These are phyloP conservation scores for Fusarium solani-melongenae DNA, from an alignment of 2,329 filamentous ascomycete species.

Conservation along the genomic window DNA sequence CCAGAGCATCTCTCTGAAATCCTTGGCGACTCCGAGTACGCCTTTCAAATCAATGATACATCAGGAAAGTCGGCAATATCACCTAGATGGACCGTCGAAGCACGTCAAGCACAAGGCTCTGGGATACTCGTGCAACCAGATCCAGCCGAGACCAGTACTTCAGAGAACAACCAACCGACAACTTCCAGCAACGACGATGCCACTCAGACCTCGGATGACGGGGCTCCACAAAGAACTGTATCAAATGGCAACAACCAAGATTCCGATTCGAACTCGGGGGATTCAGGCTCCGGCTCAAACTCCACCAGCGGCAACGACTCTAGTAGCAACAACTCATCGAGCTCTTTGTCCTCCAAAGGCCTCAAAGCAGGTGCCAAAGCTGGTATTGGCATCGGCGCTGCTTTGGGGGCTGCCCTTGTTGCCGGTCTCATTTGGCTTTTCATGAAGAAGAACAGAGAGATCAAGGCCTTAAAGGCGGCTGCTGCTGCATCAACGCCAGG, in stretches of 20 bases:
- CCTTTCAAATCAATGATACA: not conserved
- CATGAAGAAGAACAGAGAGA: not conserved
- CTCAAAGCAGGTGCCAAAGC: not conserved
- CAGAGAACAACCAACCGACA: not conserved
- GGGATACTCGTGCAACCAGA: not conserved
- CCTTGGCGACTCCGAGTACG: not conserved
- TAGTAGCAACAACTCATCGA: not conserved
- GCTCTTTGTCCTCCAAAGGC: not conserved
- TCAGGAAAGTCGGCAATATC: not conserved
- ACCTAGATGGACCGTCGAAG: not conserved
- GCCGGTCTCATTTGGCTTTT: not conserved
- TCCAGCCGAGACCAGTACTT: not conserved
- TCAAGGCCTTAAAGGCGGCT: not conserved
- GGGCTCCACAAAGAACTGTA: not conserved
- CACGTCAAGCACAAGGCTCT: not conserved
- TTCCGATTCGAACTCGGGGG: not conserved
- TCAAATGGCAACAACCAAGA: not conserved
- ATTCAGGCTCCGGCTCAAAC: not conserved
- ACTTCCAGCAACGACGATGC: not conserved
- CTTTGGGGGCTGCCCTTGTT: not conserved
- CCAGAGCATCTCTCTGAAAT: not conserved
- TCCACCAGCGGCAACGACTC: not conserved
- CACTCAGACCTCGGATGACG: not conserved
- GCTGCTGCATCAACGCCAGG: not conserved
- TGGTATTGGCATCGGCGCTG: not conserved